Base-by-base conservation (phyloP, 2,329 filamentous ascomycete genomes). In the Aspergillus melleus region DNA sequence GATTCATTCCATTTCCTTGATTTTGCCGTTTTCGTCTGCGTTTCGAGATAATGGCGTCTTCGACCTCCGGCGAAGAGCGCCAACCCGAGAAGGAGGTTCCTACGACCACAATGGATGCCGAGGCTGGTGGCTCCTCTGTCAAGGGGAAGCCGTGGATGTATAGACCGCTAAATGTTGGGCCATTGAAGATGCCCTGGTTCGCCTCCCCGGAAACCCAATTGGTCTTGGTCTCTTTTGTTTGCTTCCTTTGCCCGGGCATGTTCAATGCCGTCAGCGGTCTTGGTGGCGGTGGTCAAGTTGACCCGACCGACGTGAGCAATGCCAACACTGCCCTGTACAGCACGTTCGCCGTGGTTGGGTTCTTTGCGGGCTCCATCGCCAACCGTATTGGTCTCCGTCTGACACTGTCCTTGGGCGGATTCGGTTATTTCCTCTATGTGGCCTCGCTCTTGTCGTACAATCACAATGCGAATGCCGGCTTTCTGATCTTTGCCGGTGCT, bases 161-260 rank as follows among this genome's bases (percentile, higher is more conserved):
- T 81, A 86, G 84, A 70, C 79, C 81, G 52, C 70, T 86, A 69
- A 83, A 79, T 58, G 60, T 91, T 58, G 82, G 83, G 19, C 77
- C 79, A 53, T 76, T 77, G 59, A 81, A 83, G 64, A 61, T 89
- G 8, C 81, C 82, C 4, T 91, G 87, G 83, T 92, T 89, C 73
- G 90, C 90, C 22, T 91, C 89, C 59, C 90, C 90, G 12, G 85
- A 87, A 69, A 76, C 87, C 52, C 90, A 93, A 77, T 82, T 93
- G 39, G 68, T 89, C 62, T 84, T 92, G 81, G 88, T 92, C 57
- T 82, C 87, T 22, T 80, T 89, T 61, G 87, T 90, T 53, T 90
- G 87, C 72, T 90, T 90, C 80, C 73, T 90, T 62, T 90, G 88
- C 71, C 88, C 88, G 0, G 88, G 88, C 67, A 89, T 90, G 86